Conservation (phyloP, 441 rosid species). For the Adansonia rubrostipa region DNA sequence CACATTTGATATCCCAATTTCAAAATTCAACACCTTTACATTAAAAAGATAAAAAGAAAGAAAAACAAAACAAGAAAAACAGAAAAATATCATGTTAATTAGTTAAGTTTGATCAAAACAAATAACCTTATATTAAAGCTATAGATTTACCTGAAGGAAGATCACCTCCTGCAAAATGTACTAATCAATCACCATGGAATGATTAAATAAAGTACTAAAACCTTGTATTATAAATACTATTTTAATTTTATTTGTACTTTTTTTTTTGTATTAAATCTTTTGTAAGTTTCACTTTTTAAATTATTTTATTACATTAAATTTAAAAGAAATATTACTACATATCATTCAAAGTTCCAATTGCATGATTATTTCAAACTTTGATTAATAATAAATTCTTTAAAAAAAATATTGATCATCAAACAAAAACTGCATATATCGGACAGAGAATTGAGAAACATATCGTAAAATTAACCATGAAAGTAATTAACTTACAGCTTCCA, state of each 20-base stretch:
- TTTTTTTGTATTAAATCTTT: no score
- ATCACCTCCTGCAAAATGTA: slow-evolving; percentile 58
- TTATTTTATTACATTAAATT: neutral
- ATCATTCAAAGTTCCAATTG: neutral
- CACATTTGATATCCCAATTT: slow-evolving; percentile 63
- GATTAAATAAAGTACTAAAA: neutral
- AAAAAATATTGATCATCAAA: neutral
- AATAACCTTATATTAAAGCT: slow-evolving; percentile 19
- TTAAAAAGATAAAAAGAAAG: neutral
- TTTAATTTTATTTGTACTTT: no score
- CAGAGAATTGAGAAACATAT: neutral
- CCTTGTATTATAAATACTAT: neutral
- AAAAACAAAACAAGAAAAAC: neutral
- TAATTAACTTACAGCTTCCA: slow-evolving; percentile 65
- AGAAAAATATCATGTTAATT: slow-evolving; percentile 26
- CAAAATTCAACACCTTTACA: slow-evolving; percentile 63
- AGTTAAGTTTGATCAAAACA: slow-evolving; percentile 12
- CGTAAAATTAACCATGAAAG: neutral
- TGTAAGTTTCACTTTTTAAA: neutral
- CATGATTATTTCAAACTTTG: neutral
- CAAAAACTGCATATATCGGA: neutral
- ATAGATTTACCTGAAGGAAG: slow-evolving; percentile 63
- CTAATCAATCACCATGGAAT: slow-evolving; percentile 23
- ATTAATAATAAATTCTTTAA: neutral
- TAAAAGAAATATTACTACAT: neutral